Evolutionary conservation across 495 filamentous ascomycete species (phyloP), one percentile per base, ranked within the genome.

Genomic region (Clavariopsis aquatica): DNA sequence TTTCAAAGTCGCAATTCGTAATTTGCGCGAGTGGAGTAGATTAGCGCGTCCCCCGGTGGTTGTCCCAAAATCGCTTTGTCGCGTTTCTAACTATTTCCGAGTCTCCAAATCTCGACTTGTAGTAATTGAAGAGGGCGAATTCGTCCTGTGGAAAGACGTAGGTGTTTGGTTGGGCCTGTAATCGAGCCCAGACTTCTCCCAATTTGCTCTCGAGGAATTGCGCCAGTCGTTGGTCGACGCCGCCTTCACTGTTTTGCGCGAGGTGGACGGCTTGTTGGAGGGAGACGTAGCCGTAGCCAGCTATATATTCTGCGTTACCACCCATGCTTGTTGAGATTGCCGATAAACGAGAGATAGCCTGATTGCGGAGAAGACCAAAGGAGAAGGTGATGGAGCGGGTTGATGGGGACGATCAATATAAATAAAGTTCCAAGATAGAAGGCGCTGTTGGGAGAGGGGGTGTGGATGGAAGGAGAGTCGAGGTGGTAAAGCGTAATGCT

Each of bases 121-220:
- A 91, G 71, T 85, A 92, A 73, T 85, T 93, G 81, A 92, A 91
- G 27, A 94, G 78, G 17, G 88, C 82, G 65, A 91, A 92, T 72
- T 94, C 89, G 68, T 89, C 82, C 55, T 79, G 77, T 10, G 75
- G 83, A 75, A 93, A 83, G 17, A 92, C 70, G 73, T 91, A 92
- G 8, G 73, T 73, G n/a, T 82, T 75, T 4, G 85, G 87, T 38
- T 85, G 74, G 4, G 76, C 77, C 55, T 84, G 65, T 26, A 94
- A 77, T 59, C 80, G 85, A 7, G 61, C 68, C 89, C 88, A 91
- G 51, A 92, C 78, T 26, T 82, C 78, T 2, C 68, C 62, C 22
- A 91, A 74, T 23, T 83, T 84, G 26, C 66, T 64, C 60, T 87
- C 82, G 24, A 94, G 82, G 38, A 82, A 78, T 15, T 69, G 68